Evolutionary conservation across 179 eudicot genomes (phyloP), one percentile per base, ranked within the genome.

Genomic region (Drosera spatulata): DNA sequence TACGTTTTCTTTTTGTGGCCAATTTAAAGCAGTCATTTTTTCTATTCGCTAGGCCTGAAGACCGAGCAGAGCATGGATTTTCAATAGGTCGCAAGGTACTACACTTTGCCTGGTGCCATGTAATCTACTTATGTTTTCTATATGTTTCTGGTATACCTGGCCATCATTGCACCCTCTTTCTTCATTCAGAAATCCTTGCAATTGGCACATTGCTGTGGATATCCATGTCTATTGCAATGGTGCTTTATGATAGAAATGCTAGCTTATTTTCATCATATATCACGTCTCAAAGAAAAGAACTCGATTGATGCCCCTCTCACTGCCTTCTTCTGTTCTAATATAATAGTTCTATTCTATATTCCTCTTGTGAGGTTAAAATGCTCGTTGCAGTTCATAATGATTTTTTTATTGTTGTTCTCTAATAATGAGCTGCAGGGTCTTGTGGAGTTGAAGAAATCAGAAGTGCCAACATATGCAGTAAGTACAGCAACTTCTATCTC

Each of bases 381-480:
- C 49, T 45, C 7, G 10, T 6, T 61, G 68, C 60, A 54, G 10
- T 55, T 66, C 49, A 41, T 47, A 52, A 68, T 15, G 3, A 41
- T n/a, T 76, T 33, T 60, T 55, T 63, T 54, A 37, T 49, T 1
- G 37, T 49, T 41, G 37, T 61, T 33, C 42, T 53, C 52, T 46
- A 51, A 44, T 56, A 49, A 15, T 50, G 33, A 66, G 65, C 66
- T 50, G 53, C 73, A 93, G 99, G 84, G 58, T 74, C 83, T 72
- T 43, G 59, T 43, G 46, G 69, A 66, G 66, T 59, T 76, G 60
- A 86, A 79, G 79, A 85, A 71, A 71, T 39, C 68, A 56, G 94
- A 79, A 50, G 75, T 80, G 59, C 94, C 99, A 7, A 81, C 67
- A 82, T 93, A 86, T 83, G 99, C 87, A 69, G 99, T 93, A 79